Base-by-base conservation (phyloP, 306 rosid genomes). In the Dryas alaskensis region DNA sequence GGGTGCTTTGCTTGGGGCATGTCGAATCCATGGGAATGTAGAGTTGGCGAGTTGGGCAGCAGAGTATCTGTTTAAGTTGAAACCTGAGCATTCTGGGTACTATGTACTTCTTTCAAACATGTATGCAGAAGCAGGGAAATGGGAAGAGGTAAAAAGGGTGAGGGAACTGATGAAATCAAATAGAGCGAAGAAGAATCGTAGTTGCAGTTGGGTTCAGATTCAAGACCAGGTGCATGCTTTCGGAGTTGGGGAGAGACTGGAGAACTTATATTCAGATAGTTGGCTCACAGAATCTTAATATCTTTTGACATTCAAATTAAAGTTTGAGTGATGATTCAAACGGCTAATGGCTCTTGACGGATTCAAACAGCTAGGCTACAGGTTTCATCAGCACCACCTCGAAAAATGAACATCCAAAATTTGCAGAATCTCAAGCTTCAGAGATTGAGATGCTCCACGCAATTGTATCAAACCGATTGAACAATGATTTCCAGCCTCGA, bases 1-100 rank as follows among this genome's bases (percentile, higher is more conserved):
- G 97, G 98, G 96, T 51, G 97, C 98, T 67, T 74, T 91, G 73
- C 93, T 93, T 4, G 98, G 98, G 69, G 96, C 97, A 43, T 91
- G 98, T 68, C 81, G 96, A 76, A 88, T 87, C 67, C 74, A 93
- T 67, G 93, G 96, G 42, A 85, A 91, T 40, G 70, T 93, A 43
- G 91, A 85, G 67, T 69, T 91, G 77, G 98, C 90, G 11, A 74
- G 82, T 59, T 87, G 85, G 91, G 93, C 97, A 9, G 98, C 98
- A 13, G 88, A 84, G 69, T 88, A 89, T 89, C 79, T 91, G 64
- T 86, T 89, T 79, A 73, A 77, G 73, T 80, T 93, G 52, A 89
- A 84, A 76, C 96, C 98, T 45, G 86, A 78, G 47, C 97, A 91
- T 63, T 86, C 85, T 57, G 98, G 98, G 14, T 93, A 93, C 82